phyloP scores from a whole-genome alignment of 352 stramenopile genomes.

The Globisporangium spinosum region DNA sequence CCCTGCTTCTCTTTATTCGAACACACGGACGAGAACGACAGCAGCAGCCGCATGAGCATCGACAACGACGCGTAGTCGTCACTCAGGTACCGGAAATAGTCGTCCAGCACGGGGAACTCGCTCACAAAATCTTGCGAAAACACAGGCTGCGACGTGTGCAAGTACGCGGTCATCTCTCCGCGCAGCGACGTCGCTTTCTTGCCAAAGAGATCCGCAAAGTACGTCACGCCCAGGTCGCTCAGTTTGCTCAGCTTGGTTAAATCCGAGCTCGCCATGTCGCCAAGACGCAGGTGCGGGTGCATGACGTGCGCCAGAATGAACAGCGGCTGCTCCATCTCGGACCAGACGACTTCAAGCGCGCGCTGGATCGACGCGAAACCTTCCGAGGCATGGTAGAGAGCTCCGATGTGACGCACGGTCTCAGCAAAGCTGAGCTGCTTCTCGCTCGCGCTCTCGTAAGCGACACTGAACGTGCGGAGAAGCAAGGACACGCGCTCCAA shows the following conservation, averaged over 20 bases:
- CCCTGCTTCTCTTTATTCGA: slow-evolving; percentile 13
- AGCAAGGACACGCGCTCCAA: slow-evolving; percentile 43
- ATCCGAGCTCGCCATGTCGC: slow-evolving; percentile 32
- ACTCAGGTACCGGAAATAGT: slow-evolving; percentile 66
- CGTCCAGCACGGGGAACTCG: slow-evolving; percentile 55
- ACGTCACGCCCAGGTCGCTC: slow-evolving; percentile 53
- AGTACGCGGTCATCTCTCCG: slow-evolving; percentile 62
- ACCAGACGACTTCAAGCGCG: slow-evolving; percentile 55
- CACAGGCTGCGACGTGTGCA: slow-evolving; percentile 50
- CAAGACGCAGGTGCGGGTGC: slow-evolving; percentile 48
- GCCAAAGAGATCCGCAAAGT: slow-evolving; percentile 49
- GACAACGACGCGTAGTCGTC: slow-evolving; percentile 59
- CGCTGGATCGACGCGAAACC: slow-evolving; percentile 44
- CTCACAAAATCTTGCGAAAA: slow-evolving; percentile 46
- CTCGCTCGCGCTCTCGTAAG: slow-evolving; percentile 23
- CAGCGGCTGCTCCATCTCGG: slow-evolving; percentile 58
- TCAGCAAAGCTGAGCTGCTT: slow-evolving; percentile 33
- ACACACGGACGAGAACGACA: slow-evolving; percentile 39
- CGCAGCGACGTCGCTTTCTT: slow-evolving; percentile 44
- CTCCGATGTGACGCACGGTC: slow-evolving; percentile 38
- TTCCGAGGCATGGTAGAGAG: slow-evolving; percentile 39
- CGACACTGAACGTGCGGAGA: slow-evolving; percentile 34
- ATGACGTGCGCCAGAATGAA: slow-evolving; percentile 58
- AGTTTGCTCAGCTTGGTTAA: slow-evolving; percentile 58
- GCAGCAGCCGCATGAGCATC: slow-evolving; percentile 60